Evolutionary conservation across 441 rosid species (phyloP), one percentile per base, ranked within the genome.

Genomic region (Hura crepitans): DNA sequence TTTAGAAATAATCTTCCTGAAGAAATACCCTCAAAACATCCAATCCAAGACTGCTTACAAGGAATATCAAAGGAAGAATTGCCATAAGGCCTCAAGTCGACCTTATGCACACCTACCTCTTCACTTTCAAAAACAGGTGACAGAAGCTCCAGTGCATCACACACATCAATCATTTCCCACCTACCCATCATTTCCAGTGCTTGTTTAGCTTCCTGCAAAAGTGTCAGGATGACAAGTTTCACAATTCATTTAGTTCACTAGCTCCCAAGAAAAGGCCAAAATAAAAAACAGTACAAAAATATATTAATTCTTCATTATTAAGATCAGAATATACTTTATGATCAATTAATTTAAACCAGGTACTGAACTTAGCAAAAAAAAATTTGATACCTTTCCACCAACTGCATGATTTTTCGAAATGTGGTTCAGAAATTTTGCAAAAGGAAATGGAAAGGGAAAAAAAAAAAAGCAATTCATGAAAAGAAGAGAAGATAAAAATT

Each of bases 71-170:
- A 59, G 2, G 37, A 20, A 7, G 5, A 42, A n/a, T n/a, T n/a
- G n/a, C 33, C 33, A 3, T 12, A 62, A 14, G 50, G 20, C 35
- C 50, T 27, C 50, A 56, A 13, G 20, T 15, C 18, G 59, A 59
- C 57, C 71, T 49, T 15, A 28, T 33, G 31, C 28, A 35, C 27
- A 57, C 79, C 71, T 82, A 91, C 99, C 96, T 92, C 99, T 85
- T 92, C 99, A 72, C 96, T 92, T 79, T 90, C 96, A 87, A 95
- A 92, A 28, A 91, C 83, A 61, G 99, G 98, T 23, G 99, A 95
- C 47, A 95, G 80, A 75, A 95, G 95, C 81, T 95, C 99, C 84
- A 95, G 63, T 39, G 99, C 99, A 84, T 95, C 99, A 68, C 84
- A 84, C 35, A 92, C 96, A 82, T 95, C 99, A 79, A 95, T 95